phyloP scores from a whole-genome alignment of 768 basidiomycete species.

The Tylopilus subfusipes region DNA sequence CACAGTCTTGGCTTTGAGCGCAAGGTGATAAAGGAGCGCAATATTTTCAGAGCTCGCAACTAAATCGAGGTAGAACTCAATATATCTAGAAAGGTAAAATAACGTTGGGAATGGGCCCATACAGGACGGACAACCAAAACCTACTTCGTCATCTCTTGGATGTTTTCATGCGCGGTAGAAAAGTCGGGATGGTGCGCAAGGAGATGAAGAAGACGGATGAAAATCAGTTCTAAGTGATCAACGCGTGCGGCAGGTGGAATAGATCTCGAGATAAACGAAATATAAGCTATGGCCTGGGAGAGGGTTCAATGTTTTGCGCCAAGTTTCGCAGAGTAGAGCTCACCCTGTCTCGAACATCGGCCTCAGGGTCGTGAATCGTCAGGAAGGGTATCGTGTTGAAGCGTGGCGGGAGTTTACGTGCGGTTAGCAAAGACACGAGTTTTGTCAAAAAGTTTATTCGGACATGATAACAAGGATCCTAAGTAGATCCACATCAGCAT shows the following conservation, averaged over 20 bases:
- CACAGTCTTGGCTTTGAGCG: conserved; percentile 81
- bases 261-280: conserved; percentile 45
- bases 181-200: conserved; percentile 97
- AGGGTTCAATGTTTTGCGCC: background rate
- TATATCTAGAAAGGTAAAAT: conserved; percentile 52
- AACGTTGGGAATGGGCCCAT: background rate
- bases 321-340: conserved; percentile 15
- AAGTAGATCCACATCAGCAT: conserved; percentile 1
- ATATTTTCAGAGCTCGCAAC: conserved; percentile 80
- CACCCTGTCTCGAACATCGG: conserved; percentile 69
- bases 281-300: conserved; percentile 55
- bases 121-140: conserved; percentile 19
- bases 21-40: conserved; percentile 77
- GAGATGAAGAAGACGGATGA: conserved; percentile 82
- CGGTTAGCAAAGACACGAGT: conserved; percentile 58
- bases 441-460: conserved; percentile 77
- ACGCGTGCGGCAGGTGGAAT: conserved; percentile 52
- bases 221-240: conserved; percentile 73
- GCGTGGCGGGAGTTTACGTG: conserved; percentile 59
- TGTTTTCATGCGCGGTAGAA: conserved; percentile 56
- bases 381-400: conserved; percentile 88
- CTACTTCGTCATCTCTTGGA: conserved; percentile 80
- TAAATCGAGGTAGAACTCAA: conserved; percentile 82
- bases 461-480: conserved; percentile 90
- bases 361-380: conserved; percentile 87